Percentiles rank a stretch among this genome's conserved stretches.
These are phyloP conservation scores for Xylariaceae sp. DNA, from an alignment of 2,329 filamentous ascomycete genomes.

Conservation along the genomic window DNA sequence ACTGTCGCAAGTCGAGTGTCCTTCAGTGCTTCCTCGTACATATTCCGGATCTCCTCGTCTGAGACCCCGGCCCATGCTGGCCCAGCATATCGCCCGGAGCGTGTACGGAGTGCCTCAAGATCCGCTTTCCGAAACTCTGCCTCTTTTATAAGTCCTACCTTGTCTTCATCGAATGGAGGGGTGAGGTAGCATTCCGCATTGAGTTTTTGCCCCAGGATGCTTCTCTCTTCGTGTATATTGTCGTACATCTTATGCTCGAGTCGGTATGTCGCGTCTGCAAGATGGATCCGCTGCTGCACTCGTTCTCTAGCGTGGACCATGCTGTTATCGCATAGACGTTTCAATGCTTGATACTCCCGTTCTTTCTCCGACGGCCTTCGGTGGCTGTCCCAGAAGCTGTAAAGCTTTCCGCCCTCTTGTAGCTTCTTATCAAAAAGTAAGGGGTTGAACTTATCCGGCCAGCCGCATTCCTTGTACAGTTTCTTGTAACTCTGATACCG, in stretches of 20 bases:
- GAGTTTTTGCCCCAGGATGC: not conserved
- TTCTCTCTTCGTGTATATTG: slow-evolving; percentile 4
- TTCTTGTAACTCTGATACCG: slow-evolving; percentile 5
- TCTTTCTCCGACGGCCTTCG: slow-evolving; percentile 2
- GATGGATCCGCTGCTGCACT: slow-evolving; percentile 9
- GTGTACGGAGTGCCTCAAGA: slow-evolving; percentile 9
- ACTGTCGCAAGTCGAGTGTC: slow-evolving; percentile 1
- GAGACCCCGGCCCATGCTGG: slow-evolving; percentile 11
- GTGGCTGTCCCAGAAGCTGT: not conserved
- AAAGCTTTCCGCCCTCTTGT: slow-evolving; percentile 1
- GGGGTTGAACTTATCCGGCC: slow-evolving; percentile 14
- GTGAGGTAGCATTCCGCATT: slow-evolving; percentile 4
- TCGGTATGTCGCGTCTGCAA: slow-evolving; percentile 10
- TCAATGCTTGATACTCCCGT: slow-evolving; percentile 2
- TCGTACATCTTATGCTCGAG: slow-evolving; percentile 5
- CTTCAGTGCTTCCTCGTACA: slow-evolving; percentile 1
- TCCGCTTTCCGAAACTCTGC: slow-evolving; percentile 10
- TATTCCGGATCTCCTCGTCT: slow-evolving; percentile 3
- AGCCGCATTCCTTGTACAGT: slow-evolving; percentile 14
- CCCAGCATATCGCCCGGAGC: slow-evolving; percentile 10
- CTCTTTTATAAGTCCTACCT: slow-evolving; percentile 2
- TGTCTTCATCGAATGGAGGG: slow-evolving; percentile 3
- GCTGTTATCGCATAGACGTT: not conserved
- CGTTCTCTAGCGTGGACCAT: slow-evolving; percentile 8
- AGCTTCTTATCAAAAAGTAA: slow-evolving; percentile 7